These are phyloP conservation scores for Adansonia gregorii DNA, from an alignment of 441 rosid species.

Conservation along the genomic window DNA sequence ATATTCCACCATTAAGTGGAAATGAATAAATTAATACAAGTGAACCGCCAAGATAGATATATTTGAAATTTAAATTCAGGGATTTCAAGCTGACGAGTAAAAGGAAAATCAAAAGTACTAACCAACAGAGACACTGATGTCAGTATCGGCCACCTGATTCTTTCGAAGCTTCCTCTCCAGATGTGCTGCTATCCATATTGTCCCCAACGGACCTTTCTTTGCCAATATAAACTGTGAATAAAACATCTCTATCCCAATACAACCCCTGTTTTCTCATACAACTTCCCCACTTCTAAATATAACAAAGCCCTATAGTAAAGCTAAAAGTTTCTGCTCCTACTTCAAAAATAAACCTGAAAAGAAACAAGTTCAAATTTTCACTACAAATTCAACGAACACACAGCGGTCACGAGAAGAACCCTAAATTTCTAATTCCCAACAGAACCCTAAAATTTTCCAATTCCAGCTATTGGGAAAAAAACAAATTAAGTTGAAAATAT, in stretches of 20 bases:
- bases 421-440: slow-evolving; percentile 14
- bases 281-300: slow-evolving; percentile 28
- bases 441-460: slow-evolving; percentile 25
- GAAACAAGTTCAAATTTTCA: slow-evolving; percentile 13
- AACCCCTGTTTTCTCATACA: slow-evolving; percentile 41
- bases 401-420: slow-evolving; percentile 19
- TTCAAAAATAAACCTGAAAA: slow-evolving; percentile 9
- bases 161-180: slow-evolving; percentile 99
- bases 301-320: slow-evolving; percentile 12
- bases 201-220: slow-evolving; percentile 99
- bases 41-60: not conserved
- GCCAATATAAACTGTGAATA: slow-evolving; percentile 99
- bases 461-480: not conserved
- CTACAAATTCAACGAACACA: slow-evolving; percentile 18
- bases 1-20: not conserved
- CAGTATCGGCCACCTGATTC: slow-evolving; percentile 99
- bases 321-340: not conserved
- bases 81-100: not conserved
- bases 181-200: slow-evolving; percentile 99
- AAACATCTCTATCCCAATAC: slow-evolving; percentile 63
- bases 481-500: slow-evolving; percentile 3
- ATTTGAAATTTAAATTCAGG: not conserved
- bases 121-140: slow-evolving; percentile 98
- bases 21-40: not conserved
- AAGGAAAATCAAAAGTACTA: slow-evolving; percentile 31